These are phyloP conservation scores for Botryotinia globosa DNA, from an alignment of 2,329 filamentous ascomycete genomes.

Conservation along the genomic window DNA sequence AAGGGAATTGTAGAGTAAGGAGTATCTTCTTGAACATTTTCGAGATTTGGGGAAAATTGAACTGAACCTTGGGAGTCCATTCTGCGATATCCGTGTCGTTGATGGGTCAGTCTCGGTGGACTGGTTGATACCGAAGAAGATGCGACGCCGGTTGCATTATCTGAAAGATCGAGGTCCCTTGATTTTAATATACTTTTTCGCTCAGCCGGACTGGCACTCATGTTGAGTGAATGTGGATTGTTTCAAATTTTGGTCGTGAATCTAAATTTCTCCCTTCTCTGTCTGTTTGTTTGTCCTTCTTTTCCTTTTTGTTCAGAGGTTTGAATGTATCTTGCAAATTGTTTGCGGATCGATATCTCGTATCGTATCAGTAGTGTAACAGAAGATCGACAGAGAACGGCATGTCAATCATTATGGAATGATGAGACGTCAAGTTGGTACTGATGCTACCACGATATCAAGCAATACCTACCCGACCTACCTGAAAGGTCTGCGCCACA, in stretches of 20 bases:
- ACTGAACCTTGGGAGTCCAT: slow-evolving; percentile 18
- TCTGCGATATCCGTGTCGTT: slow-evolving; percentile 16
- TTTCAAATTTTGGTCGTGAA: not conserved
- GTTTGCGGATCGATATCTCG: slow-evolving; percentile 1
- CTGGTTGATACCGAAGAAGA: not conserved
- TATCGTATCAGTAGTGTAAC: slow-evolving; percentile 12
- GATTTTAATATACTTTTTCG: not conserved
- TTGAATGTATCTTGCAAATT: not conserved
- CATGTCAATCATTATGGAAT: not conserved
- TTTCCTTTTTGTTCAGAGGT: not conserved
- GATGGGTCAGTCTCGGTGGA: not conserved
- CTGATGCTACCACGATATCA: not conserved
- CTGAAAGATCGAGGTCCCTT: not conserved
- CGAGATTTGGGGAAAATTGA: slow-evolving; percentile 5
- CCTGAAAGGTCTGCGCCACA: slow-evolving; percentile 7
- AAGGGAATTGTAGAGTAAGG: not conserved
- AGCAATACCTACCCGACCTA: not conserved
- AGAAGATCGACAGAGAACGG: not conserved
- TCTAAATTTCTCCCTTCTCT: not conserved
- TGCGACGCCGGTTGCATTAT: not conserved
- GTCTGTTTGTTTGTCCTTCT: not conserved
- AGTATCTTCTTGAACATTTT: not conserved
- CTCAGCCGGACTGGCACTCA: not conserved
- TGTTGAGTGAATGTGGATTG: slow-evolving; percentile 5
- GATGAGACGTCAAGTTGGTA: not conserved